A percentile compares a stretch with the other conserved stretches of the same genome.
Evolutionary conservation across 225 moss, liverwort and hornwort genomes (phyloP).

Genomic region (Anthoceros angustus): DNA sequence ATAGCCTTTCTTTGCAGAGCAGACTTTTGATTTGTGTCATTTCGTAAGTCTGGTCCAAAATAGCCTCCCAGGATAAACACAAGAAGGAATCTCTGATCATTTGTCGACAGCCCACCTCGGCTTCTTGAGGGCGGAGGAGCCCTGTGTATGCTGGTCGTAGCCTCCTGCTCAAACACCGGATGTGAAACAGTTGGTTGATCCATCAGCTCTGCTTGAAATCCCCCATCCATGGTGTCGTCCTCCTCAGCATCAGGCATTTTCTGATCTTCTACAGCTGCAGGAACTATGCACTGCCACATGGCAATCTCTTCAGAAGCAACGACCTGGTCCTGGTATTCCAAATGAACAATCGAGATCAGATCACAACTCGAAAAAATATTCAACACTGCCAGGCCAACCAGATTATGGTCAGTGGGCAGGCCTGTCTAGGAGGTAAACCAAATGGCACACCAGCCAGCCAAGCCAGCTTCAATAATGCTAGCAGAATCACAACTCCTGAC

Average conservation of each 20-base stretch:
- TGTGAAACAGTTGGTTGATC: conserved; percentile 45
- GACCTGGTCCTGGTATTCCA: no score
- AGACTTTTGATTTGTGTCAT: conserved; percentile 74
- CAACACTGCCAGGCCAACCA: no score
- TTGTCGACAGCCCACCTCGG: conserved; percentile 81
- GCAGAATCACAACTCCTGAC: no score
- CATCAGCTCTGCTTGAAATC: conserved; percentile 49
- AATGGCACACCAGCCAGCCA: no score
- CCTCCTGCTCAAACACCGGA: conserved; percentile 34
- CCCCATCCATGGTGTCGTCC: conserved; percentile 38
- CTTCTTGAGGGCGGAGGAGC: conserved; percentile 38
- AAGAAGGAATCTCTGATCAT: conserved; percentile 79
- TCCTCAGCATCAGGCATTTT: neutral
- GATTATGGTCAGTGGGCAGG: no score
- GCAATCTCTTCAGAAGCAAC: neutral
- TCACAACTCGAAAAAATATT: no score
- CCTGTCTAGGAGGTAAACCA: no score
- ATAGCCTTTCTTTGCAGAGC: conserved; percentile 68
- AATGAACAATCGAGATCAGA: no score
- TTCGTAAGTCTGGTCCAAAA: conserved; percentile 82
- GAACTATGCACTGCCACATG: neutral
- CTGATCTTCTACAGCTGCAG: neutral
- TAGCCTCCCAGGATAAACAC: conserved; percentile 91
- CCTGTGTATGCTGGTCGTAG: conserved; percentile 16
- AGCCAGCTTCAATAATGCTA: no score